A percentile compares a stretch with the other conserved stretches of the same genome.
Conservation (phyloP, 2,329 filamentous ascomycete species). For the Geosmithia putterillii region DNA sequence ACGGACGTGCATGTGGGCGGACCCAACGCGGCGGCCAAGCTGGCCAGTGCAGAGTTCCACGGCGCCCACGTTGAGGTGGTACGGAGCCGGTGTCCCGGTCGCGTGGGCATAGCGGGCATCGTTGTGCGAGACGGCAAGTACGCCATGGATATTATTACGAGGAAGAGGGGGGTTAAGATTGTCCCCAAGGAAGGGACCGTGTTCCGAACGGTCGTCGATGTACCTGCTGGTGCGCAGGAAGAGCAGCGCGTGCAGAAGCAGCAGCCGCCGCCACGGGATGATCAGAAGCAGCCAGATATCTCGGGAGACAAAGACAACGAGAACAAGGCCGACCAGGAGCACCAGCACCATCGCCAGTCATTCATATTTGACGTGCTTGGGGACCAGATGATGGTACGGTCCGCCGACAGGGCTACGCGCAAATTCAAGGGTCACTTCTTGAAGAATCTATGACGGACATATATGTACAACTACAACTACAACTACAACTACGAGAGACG, state of each 20-base stretch:
- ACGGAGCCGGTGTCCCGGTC: constrained; percentile 63
- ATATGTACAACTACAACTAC: neutral
- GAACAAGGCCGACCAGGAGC: constrained; percentile 1
- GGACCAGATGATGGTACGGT: constrained; percentile 71
- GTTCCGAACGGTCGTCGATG: constrained; percentile 63
- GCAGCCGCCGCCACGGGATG: neutral
- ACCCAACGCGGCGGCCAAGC: constrained; percentile 52
- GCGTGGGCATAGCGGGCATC: constrained; percentile 77
- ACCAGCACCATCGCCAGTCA: constrained; percentile 2
- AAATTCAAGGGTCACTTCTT: constrained; percentile 85
- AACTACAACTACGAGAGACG: neutral
- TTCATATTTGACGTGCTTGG: constrained; percentile 78
- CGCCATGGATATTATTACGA: constrained; percentile 74
- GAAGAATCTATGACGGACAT: constrained; percentile 48
- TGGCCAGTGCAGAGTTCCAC: constrained; percentile 82
- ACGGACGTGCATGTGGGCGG: constrained; percentile 43
- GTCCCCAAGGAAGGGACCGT: constrained; percentile 85
- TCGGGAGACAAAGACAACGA: neutral
- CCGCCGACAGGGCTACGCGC: constrained; percentile 74
- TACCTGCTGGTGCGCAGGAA: constrained; percentile 14
- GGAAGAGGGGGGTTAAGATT: constrained; percentile 55
- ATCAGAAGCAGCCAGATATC: neutral
- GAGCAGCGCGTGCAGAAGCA: neutral
- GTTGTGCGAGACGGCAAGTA: constrained; percentile 82
- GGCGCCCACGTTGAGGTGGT: constrained; percentile 77